Evolutionary conservation across 257 asterid genomes (phyloP), one percentile per base, ranked within the genome.

Genomic region (Voacanga thouarsii): DNA sequence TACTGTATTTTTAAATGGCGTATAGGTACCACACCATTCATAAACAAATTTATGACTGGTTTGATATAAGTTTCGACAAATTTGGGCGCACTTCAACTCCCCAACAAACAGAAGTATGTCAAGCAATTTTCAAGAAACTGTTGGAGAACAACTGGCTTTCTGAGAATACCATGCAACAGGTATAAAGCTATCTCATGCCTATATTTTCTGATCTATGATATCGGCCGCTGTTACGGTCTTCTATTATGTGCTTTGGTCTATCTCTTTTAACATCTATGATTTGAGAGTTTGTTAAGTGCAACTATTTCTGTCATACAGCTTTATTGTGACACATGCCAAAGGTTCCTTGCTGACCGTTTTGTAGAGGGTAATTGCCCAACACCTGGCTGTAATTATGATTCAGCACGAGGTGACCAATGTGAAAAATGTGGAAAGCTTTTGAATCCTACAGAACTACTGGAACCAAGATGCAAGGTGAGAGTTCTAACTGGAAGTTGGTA

Each of bases 351-450:
- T 15, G 98, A 94, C 82, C 88, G 98, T 65, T 93, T 89, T 71
- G 96, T 91, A 78, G 97, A 94, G 88, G 98, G 98, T 68, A 80
- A 12, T 75, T 94, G 98, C 79, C 97, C 98, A 5, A 88, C 93
- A 15, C 92, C 91, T 26, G 93, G 89, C 77, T 94, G 97, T 84
- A 84, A 85, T 81, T 90, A 92, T 78, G 97, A 87, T 79, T 89
- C 98, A 72, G 98, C 98, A 24, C 89, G 98, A 76, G 98, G 98
- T 45, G 98, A 94, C 86, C 98, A 94, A 83, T 94, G 98, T 76
- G 98, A 92, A 77, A 90, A 87, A 76, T 94, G 98, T 64, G 90
- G 91, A 80, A 90, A 94, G 87, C 94, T 94, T 76, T 84, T 94
- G 75, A 90, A 94, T 84, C 97, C 98, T 78, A 89, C 96, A n/a